Conservation (phyloP, 2,329 filamentous ascomycete species). For the Colletotrichum liriopes region DNA sequence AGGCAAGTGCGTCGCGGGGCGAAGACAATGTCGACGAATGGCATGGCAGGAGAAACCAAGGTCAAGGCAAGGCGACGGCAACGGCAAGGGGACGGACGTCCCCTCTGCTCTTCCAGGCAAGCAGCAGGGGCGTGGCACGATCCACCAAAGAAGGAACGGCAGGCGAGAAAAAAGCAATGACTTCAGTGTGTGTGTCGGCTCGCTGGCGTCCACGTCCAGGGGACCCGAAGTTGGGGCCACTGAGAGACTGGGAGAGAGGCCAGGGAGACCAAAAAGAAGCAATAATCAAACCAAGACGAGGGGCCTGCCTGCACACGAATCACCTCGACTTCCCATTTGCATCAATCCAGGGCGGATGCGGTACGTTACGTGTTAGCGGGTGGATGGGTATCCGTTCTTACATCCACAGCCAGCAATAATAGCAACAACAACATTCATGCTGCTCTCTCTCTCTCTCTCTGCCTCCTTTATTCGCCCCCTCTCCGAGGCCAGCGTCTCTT, state of each 20-base stretch:
- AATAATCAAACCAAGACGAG: slow-evolving; percentile 27
- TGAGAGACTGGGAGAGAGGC: background rate
- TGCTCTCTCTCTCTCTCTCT: background rate
- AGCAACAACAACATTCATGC: background rate
- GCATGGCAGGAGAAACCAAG: slow-evolving; percentile 9
- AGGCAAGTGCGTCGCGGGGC: slow-evolving; percentile 23
- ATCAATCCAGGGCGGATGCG: slow-evolving; percentile 2
- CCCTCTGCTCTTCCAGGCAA: background rate
- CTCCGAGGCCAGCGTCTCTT: background rate
- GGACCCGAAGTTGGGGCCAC: background rate
- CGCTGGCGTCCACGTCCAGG: slow-evolving; percentile 5
- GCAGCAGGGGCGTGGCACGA: slow-evolving; percentile 19
- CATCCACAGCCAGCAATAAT: background rate
- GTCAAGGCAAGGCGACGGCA: slow-evolving; percentile 17
- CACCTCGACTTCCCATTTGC: background rate
- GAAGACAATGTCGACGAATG: slow-evolving; percentile 22
- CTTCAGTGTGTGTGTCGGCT: background rate
- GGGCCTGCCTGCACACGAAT: slow-evolving; percentile 15
- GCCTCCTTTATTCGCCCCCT: background rate
- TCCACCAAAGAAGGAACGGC: slow-evolving; percentile 37
- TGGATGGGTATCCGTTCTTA: background rate
- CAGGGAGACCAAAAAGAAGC: slow-evolving; percentile 21
- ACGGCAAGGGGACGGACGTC: slow-evolving; percentile 3
- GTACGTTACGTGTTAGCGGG: slow-evolving; percentile 20
- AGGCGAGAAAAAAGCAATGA: slow-evolving; percentile 37